phyloP scores from a whole-genome alignment of 148 eudicot genomes.

The Chenopodium album region DNA sequence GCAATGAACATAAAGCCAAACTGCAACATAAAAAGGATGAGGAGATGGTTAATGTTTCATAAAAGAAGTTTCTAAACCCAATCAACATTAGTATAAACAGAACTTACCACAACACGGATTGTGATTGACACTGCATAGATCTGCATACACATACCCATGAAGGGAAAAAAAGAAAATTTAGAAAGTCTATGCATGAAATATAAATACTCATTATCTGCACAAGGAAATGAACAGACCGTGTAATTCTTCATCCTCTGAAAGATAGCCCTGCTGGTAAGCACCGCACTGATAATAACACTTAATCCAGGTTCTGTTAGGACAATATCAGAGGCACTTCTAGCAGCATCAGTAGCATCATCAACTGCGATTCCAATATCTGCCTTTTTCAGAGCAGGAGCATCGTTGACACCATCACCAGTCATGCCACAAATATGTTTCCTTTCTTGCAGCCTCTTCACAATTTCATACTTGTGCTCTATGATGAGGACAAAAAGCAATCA shows the following conservation, averaged over 20 bases:
- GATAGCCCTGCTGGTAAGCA: conserved; percentile 70
- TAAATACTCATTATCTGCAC: not conserved
- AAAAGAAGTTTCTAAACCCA: not conserved
- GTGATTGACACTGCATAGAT: conserved; percentile 69
- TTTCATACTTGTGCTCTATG: conserved; percentile 77
- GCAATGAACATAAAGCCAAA: conserved; percentile 73
- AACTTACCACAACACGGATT: conserved; percentile 69
- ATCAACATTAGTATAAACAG: not conserved
- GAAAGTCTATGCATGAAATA: not conserved
- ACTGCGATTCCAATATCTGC: conserved; percentile 81
- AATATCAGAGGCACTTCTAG: conserved; percentile 69
- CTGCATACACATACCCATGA: conserved; percentile 26
- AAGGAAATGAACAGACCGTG: conserved; percentile 43
- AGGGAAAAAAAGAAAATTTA: not conserved
- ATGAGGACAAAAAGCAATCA: conserved; percentile 2
- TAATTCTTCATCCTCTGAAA: conserved; percentile 87
- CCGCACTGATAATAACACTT: conserved; percentile 76
- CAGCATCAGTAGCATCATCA: conserved; percentile 78
- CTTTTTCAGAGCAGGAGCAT: conserved; percentile 81
- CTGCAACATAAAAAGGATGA: conserved; percentile 33
- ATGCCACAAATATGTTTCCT: conserved; percentile 77
- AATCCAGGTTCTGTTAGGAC: conserved; percentile 81
- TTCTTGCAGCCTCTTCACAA: conserved; percentile 71
- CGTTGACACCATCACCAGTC: conserved; percentile 91
- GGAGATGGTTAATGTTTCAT: conserved; percentile 10